Base-by-base conservation (phyloP, 768 basidiomycete species). In the Paxillus involutus region DNA sequence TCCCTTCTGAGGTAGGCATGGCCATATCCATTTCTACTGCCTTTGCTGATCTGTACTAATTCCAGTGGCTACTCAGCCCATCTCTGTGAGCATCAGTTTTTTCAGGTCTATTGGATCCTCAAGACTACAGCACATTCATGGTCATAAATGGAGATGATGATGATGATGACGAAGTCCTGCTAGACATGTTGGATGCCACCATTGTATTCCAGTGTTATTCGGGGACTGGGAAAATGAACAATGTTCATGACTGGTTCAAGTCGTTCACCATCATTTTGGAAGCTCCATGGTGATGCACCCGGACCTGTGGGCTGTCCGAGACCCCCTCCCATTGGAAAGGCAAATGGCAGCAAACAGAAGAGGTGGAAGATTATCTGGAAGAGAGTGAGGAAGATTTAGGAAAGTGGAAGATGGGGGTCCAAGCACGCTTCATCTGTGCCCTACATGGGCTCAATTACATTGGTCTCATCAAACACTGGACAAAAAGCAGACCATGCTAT, bases 381-480 rank as follows among this genome's bases (percentile, higher is more conserved):
- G 42, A 68, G 13, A 63, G 61, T n/a, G 72, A 74, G 35, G 73
- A 71, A 41, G 71, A 72, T 0, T 68, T 65, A 19, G 84, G 81
- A 57, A 72, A 73, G 59, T 86, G 83, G 86, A 78, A 76, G 59
- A 51, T 81, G 52, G 80, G 88, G 56, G 78, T 85, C 16, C 91
- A 92, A 63, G 89, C 87, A 37, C 77, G 91, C n/a, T 94, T 93
- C 66, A 79, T 91, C 47, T 80, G 88, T 16, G 83, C 89, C 11
- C 63, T 93, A 66, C 91, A 94, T 55, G 90, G 91, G 62, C 77
- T 94, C 40, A 90, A 93, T 63, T 85, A 83, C 61, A 69, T 92
- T 33, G 91, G 91, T 8, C 81, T 94, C 62, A 72, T 92, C 63
- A 89, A 88, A 89, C 57, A 91, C 88, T 0, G 82, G 85, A 41